Evolutionary conservation across 805 yeast species (phyloP).

Genomic region (Lachancea cidri): DNA sequence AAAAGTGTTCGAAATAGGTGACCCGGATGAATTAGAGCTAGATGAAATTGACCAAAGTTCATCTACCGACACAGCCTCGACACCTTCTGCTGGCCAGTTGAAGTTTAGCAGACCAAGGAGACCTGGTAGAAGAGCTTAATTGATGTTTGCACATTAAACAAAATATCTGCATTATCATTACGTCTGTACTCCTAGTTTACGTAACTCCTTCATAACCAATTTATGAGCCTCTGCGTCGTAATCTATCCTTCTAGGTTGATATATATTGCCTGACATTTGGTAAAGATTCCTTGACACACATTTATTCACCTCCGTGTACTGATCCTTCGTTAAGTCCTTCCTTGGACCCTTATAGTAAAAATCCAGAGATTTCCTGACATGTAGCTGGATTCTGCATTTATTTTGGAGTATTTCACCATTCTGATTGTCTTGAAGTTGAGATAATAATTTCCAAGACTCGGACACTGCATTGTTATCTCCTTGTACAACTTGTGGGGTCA

Average conservation of each 20-base stretch:
- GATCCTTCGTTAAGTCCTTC: conserved; percentile 31
- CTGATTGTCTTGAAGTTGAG: conserved; percentile 3
- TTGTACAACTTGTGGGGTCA: background rate
- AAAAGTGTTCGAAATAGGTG: conserved; percentile 64
- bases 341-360: conserved; percentile 38
- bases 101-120: conserved; percentile 63
- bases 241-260: conserved; percentile 11
- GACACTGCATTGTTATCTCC: background rate
- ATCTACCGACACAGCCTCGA: conserved; percentile 14
- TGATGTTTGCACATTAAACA: background rate
- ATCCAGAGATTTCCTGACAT: conserved; percentile 49
- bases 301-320: conserved; percentile 59
- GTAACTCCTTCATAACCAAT: conserved; percentile 9
- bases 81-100: conserved; percentile 18
- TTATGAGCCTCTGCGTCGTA: conserved; percentile 16
- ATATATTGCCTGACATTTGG: conserved; percentile 25
- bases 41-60: conserved; percentile 37
- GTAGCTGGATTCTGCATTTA: conserved; percentile 51
- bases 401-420: conserved; percentile 32
- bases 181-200: background rate
- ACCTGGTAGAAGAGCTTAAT: conserved; percentile 49
- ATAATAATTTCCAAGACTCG: conserved; percentile 6
- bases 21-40: conserved; percentile 60
- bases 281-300: conserved; percentile 58
- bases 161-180: background rate